Base-by-base conservation (phyloP, 805 yeast species). In the Nakazawaea molendinolei region DNA sequence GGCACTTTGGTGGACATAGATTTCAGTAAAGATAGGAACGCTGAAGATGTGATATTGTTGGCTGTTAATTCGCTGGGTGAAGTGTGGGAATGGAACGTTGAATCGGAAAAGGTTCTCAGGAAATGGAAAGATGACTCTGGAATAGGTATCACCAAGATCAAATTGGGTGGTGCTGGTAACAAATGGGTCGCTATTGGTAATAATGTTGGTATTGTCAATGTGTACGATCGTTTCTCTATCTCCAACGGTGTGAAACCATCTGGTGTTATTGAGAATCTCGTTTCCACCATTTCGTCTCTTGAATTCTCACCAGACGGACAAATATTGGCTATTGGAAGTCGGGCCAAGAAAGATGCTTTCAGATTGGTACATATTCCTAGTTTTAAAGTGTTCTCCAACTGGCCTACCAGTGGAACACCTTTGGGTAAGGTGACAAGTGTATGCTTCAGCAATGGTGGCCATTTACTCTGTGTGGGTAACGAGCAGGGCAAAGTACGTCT, bases 321-420 rank as follows among this genome's bases (percentile, higher is more conserved):
- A 58, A 59, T 92, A 13, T 62, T 92, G 44, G 82, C 86, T 48
- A 71, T 89, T 44, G 90, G 96, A 0, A 83, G 95, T 7, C 70
- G 94, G 49, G 86, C 81, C 5, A 77, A 79, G 61, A 77, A 80
- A 49, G 97, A 92, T 57, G 85, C 96, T 3, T 65, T 92, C 42
- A 73, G 89, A 50, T 56, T 92, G 44, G 89, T 86, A 9, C 97
- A 92, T 54, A 60, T 90, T 39, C 95, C 97, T 16, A 71, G 84
- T 18, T 86, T 90, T 45, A 74, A 85, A 14, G 95, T 86, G 5
- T 92, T 79, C 61, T 69, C 79, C 33, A 92, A 92, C 64, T 92
- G 98, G 98, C 99, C 99, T 13, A 92, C 97, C 2, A 79, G 90
- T 35, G 87, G 87, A 5, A 90, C 98, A 1, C 97, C 98, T 8